Conservation (phyloP, 805 yeast species). For the Cyberlindnera samutprakarnensis region DNA sequence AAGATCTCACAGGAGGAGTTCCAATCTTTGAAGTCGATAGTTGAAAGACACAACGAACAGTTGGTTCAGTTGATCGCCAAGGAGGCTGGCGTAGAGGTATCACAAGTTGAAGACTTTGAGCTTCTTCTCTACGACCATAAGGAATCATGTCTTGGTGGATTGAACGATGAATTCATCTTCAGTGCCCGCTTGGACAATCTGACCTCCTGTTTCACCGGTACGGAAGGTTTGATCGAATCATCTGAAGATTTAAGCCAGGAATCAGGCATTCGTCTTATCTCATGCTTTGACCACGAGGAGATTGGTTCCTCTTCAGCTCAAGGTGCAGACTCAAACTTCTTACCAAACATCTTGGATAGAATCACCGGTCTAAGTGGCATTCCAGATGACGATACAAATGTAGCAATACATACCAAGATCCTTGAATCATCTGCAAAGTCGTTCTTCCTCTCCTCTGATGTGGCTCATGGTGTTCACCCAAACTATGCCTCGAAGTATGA, state of each 20-base stretch:
- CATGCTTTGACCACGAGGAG: slow-evolving; percentile 94
- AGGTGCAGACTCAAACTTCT: slow-evolving; percentile 91
- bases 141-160: slow-evolving; percentile 76
- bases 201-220: slow-evolving; percentile 78
- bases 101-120: slow-evolving; percentile 82
- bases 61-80: slow-evolving; percentile 62
- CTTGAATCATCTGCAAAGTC: slow-evolving; percentile 64
- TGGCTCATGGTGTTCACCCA: slow-evolving; percentile 97
- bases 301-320: slow-evolving; percentile 91
- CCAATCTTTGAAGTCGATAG: slow-evolving; percentile 54
- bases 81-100: slow-evolving; percentile 45
- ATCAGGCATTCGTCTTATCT: slow-evolving; percentile 59
- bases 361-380: slow-evolving; percentile 41
- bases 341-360: slow-evolving; percentile 72
- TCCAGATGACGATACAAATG: slow-evolving; percentile 18
- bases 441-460: slow-evolving; percentile 86
- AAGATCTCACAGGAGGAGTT: slow-evolving; percentile 48
- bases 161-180: slow-evolving; percentile 84
- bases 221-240: slow-evolving; percentile 59
- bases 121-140: slow-evolving; percentile 81
- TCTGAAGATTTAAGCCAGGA: slow-evolving; percentile 36
- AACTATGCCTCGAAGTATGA: slow-evolving; percentile 78
- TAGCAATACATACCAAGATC: slow-evolving; percentile 30
- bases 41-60: slow-evolving; percentile 71
- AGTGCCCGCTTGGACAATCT: slow-evolving; percentile 89